phyloP scores from a whole-genome alignment of 257 asterid species.

The Ocimum tenuiflorum region DNA sequence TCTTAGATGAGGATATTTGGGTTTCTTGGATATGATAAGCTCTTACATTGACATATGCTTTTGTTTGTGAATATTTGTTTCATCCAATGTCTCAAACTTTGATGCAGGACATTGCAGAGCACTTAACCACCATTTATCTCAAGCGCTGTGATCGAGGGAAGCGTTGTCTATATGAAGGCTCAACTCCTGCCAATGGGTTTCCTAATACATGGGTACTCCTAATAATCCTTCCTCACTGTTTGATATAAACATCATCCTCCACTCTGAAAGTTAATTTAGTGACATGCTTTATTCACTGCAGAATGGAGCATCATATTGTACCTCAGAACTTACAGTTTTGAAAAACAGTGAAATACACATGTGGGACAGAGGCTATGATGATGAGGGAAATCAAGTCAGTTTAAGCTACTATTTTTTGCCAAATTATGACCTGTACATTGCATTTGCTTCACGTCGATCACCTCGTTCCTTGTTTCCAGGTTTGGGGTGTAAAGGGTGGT shows the following conservation, averaged over 20 bases:
- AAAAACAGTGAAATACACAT: slow-evolving; percentile 83
- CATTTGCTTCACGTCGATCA: neutral
- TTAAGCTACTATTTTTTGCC: neutral
- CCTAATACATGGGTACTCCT: slow-evolving; percentile 59
- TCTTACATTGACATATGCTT: neutral
- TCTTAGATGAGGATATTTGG: too few relatives aligned
- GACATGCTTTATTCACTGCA: slow-evolving; percentile 18
- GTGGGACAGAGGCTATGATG: slow-evolving; percentile 89
- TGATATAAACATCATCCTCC: neutral
- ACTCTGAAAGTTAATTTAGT: neutral
- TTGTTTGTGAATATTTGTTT: neutral
- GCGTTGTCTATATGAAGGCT: slow-evolving; percentile 89
- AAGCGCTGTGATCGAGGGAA: slow-evolving; percentile 86
- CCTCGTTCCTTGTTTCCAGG: slow-evolving; percentile 42
- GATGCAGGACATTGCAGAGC: slow-evolving; percentile 93
- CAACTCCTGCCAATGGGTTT: slow-evolving; percentile 79
- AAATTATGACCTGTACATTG: neutral
- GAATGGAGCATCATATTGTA: slow-evolving; percentile 54
- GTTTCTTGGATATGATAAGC: neutral
- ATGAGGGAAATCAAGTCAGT: slow-evolving; percentile 74
- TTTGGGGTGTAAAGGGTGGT: slow-evolving; percentile 90
- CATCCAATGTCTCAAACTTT: neutral
- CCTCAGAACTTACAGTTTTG: slow-evolving; percentile 60
- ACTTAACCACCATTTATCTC: slow-evolving; percentile 75
- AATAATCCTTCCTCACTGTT: neutral